Percentiles rank a stretch among this genome's conserved stretches.
Conservation (phyloP, 352 stramenopile species). For the Aphanomyces cochlioides region DNA sequence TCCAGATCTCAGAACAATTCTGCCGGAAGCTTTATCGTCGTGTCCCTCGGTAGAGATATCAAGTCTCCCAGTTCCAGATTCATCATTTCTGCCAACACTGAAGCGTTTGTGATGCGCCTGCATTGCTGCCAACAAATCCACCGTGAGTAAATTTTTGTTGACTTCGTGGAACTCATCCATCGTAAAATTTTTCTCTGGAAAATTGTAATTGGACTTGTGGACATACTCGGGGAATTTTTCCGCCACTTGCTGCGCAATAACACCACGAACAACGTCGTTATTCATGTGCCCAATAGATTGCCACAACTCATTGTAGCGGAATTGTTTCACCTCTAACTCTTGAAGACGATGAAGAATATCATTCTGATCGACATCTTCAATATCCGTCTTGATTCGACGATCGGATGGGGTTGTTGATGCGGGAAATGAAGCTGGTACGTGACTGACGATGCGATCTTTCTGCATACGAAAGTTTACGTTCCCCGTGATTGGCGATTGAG, state of each 20-base stretch:
- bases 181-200: constrained; percentile 86
- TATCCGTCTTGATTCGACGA: constrained; percentile 89
- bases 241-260: constrained; percentile 91
- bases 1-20: constrained; percentile 15
- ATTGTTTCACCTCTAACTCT: constrained; percentile 85
- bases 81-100: constrained; percentile 50
- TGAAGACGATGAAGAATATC: constrained; percentile 87
- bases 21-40: background rate
- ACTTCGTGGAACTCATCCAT: constrained; percentile 92
- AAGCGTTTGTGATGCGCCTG: constrained; percentile 79
- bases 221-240: constrained; percentile 93
- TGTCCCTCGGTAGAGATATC: constrained; percentile 45
- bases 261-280: constrained; percentile 75
- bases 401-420: constrained; percentile 91
- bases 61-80: constrained; percentile 43
- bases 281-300: constrained; percentile 74
- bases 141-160: constrained; percentile 89
- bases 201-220: constrained; percentile 71
- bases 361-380: constrained; percentile 84
- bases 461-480: constrained; percentile 51
- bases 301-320: constrained; percentile 90
- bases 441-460: constrained; percentile 54
- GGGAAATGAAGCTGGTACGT: constrained; percentile 85
- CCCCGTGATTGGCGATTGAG: constrained; percentile 44
- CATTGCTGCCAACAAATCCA: constrained; percentile 88